Base-by-base conservation (phyloP, 176 grass and related monocot genomes). In the Carex parvula region DNA sequence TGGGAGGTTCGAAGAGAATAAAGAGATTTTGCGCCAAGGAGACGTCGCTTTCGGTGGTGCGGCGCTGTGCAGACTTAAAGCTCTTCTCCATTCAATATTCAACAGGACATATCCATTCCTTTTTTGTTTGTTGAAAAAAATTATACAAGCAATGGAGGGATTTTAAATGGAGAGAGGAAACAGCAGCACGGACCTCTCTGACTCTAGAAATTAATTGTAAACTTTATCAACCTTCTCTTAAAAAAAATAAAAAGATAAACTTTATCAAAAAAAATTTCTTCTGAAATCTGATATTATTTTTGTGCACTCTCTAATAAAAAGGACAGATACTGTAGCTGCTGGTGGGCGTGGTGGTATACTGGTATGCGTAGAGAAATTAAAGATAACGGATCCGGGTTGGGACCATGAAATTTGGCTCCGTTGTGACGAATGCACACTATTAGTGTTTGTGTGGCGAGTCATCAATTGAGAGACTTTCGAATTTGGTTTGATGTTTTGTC, bases 11-110 rank as follows among this genome's bases (percentile, higher is more conserved):
- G 24, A 8, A n/a, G 20, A 52, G 41, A 83, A 39, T 39, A 78
- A 62, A 66, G 61, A 79, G 80, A 88, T 83, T 79, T 78, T 85
- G 41, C 75, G 26, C 80, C 85, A 73, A 73, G 70, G 86, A 84
- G 79, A 6, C 58, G 79, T 90, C 84, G 89, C 89, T 93, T 94
- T 98, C 89, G 44, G 62, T 91, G 67, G 92, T 84, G 92, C 87
- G 84, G 87, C 87, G 92, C 88, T 70, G 32, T 68, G 41, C 64
- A 70, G 66, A 71, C 2, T 3, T 60, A 8, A 3, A 14, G 3
- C 37, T 39, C 17, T 29, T 64, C 81, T 79, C 76, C 62, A 16
- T 64, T 74, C 0, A 15, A 12, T 33, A 18, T 35, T 20, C 0
- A 26, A 68, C 41, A 10, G 42, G 33, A 81, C 1, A 59, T 14